These are phyloP conservation scores for Fusarium papillatum DNA, from an alignment of 2,329 filamentous ascomycete species.

Conservation along the genomic window DNA sequence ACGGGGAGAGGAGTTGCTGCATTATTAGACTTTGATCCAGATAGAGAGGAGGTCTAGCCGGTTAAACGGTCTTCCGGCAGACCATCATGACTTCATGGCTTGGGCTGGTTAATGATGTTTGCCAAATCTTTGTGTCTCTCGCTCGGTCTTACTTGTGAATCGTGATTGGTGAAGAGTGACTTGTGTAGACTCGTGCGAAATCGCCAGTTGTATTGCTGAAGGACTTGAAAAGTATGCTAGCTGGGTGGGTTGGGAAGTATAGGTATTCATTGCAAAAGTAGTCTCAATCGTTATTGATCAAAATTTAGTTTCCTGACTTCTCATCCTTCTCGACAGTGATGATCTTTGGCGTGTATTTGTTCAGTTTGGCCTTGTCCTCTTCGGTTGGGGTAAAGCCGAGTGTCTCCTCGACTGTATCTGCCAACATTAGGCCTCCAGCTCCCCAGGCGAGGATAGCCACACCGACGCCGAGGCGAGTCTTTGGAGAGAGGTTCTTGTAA, in stretches of 20 bases:
- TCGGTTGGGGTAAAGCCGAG: conserved; percentile 81
- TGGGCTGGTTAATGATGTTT: conserved; percentile 52
- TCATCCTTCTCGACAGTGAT: conserved; percentile 65
- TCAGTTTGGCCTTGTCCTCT: conserved; percentile 78
- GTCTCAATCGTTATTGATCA: background rate
- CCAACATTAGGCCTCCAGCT: conserved; percentile 77
- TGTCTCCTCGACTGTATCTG: conserved; percentile 79
- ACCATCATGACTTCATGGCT: conserved; percentile 52
- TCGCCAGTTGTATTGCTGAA: background rate
- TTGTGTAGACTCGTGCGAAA: background rate
- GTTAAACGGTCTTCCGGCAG: conserved; percentile 45
- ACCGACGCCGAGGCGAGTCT: conserved; percentile 80
- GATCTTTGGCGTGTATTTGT: conserved; percentile 73
- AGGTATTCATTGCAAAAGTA: background rate
- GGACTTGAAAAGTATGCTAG: background rate
- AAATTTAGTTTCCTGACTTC: conserved; percentile 17
- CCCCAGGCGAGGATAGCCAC: conserved; percentile 84
- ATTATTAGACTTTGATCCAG: conserved; percentile 56
- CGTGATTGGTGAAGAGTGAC: conserved; percentile 16
- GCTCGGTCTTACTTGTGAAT: conserved; percentile 14
- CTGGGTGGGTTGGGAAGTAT: background rate
- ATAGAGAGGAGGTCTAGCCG: conserved; percentile 51
- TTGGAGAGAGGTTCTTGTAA: conserved; percentile 79
- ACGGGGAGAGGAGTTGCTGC: conserved; percentile 53
- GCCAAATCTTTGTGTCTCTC: conserved; percentile 20